Base-by-base conservation (phyloP, 1,139 yeast species). In the Taphrina sp. region DNA sequence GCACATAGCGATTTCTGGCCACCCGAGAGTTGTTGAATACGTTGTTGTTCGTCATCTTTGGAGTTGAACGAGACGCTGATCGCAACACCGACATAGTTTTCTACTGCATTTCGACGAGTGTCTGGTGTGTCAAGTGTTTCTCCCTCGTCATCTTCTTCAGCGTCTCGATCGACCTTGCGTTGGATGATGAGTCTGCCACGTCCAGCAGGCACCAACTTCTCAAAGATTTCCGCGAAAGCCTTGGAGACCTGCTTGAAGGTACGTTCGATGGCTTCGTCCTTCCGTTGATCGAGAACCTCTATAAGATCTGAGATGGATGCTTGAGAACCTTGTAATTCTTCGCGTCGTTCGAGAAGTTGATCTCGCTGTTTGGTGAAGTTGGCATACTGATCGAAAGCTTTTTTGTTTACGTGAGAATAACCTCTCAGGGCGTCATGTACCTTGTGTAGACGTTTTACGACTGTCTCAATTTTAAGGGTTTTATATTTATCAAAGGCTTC, bases 1-100 rank as follows among this genome's bases (percentile, higher is more conserved):
- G 98, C 97, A 74, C 97, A 90, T 17, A 92, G 73, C 0, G 97
- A 86, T 67, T 92, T 92, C 66, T 92, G 98, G 4, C 98, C 98
- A 37, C 98, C 98, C 0, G 96, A 87, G 29, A 92, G 74, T 66
- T 90, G 96, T 68, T 89, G 95, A 56, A 90, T 85, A 61, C 87
- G 76, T 62, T 85, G 88, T 67, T 87, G 96, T 64, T 89, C 96
- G 67, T 89, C 87, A 42, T 78, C 78, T 64, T 83, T 85, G 14
- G 95, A 84, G 66, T 89, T 92, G 75, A 92, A 92, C 0, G 96
- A 88, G 1, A 90, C 97, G 5, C 85, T 77, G 59, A 92, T 87
- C 0, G 95, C 80, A 2, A 92, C 89, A 17, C 97, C 97, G 10
- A 77, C 74, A 65, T 85, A 88, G 59, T 80, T 79, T 22, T 84